Evolutionary conservation across 257 asterid species (phyloP), one percentile per base, ranked within the genome.

Genomic region (Verbascum thapsus): DNA sequence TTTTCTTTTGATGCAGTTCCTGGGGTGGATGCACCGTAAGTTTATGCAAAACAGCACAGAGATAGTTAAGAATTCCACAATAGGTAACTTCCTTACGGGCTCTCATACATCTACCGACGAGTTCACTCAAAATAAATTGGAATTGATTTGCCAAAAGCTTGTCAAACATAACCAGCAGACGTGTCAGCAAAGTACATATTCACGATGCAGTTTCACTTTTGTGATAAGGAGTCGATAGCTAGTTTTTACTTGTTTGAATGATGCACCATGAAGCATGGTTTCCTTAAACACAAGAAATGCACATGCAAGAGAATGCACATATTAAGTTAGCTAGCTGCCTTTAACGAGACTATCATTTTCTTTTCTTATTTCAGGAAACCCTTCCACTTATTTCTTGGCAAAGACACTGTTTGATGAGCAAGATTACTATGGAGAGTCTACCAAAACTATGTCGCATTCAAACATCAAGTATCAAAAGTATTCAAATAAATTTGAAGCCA

Each of bases 11-110:
- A 64, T 70, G 74, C 95, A 90, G 97, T 81, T 90, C 73, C 82
- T 83, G 74, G 92, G 91, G 66, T 90, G 96, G 98, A 81, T 88
- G 90, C 89, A 87, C 69, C 86, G 83, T 35, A 87, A 80, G 82
- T 61, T 80, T 67, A 74, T 16, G 70, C 90, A 80, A 32, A 73
- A 77, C 74, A 62, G 73, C 55, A 77, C 72, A 16, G 83, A 79
- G 64, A 73, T 76, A 58, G 7, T 56, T 53, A 79, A 69, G 81
- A 80, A 68, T 72, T 78, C 78, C 76, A 53, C 70, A 58, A 64
- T 34, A 61, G 95, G 97, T 90, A 87, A 76, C 64, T 60, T 51
- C 20, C 58, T 55, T 20, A 58, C 60, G 64, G 23, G 37, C 58
- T 54, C 22, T 45, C 58, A 43, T 34, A 8, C 32, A 43, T 69